Evolutionary conservation across 2,329 filamentous ascomycete species (phyloP).

Genomic region (Arthrinium puccinioides): DNA sequence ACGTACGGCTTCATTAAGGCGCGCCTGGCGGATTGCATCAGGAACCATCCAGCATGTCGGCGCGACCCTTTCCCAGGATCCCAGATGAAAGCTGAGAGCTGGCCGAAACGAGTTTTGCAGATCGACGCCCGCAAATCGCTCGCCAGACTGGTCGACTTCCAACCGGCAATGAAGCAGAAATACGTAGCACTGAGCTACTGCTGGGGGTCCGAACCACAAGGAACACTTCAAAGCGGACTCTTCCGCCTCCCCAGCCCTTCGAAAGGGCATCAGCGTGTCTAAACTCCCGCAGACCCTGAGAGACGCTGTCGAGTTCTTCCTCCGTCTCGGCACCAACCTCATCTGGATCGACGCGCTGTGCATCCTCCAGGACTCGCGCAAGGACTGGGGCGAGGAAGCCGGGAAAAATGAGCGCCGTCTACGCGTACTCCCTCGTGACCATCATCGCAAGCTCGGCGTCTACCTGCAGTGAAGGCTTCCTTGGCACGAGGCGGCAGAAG

Average conservation of each 20-base stretch:
- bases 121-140: neutral
- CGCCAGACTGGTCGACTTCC: neutral
- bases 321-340: slow-evolving; percentile 1
- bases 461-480: slow-evolving; percentile 3
- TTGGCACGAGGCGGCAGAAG: neutral
- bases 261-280: neutral
- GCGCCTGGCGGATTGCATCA: slow-evolving; percentile 1
- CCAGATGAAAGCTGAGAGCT: neutral
- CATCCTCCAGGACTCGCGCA: slow-evolving; percentile 9
- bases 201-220: slow-evolving; percentile 1
- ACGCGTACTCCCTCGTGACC: slow-evolving; percentile 9
- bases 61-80: neutral
- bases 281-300: slow-evolving; percentile 5
- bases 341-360: slow-evolving; percentile 11
- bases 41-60: neutral
- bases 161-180: neutral
- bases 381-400: slow-evolving; percentile 5
- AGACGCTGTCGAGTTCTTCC: slow-evolving; percentile 3
- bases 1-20: slow-evolving; percentile 3
- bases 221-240: neutral
- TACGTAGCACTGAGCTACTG: slow-evolving; percentile 7
- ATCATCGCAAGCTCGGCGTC: slow-evolving; percentile 6
- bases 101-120: slow-evolving; percentile 3
- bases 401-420: slow-evolving; percentile 11
- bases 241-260: neutral